A percentile compares a stretch with the other conserved stretches of the same genome.
Conservation (phyloP, 1,284 basidiomycete genomes). For the Cystobasidium pallidum region DNA sequence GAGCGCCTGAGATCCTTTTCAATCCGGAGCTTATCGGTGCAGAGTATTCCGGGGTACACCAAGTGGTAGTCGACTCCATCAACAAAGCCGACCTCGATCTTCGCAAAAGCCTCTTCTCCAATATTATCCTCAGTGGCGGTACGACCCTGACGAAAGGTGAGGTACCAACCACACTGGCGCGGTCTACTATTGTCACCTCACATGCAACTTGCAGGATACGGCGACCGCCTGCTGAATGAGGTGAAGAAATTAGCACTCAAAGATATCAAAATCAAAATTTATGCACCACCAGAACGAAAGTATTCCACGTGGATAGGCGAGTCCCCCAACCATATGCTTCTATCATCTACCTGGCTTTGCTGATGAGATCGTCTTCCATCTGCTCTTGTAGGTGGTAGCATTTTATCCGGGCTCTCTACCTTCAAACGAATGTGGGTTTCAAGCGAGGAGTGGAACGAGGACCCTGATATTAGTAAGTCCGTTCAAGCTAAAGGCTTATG, state of each 20-base stretch:
- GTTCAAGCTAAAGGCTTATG: neutral
- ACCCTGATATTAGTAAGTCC: slow-evolving; percentile 78
- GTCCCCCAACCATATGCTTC: slow-evolving; percentile 55
- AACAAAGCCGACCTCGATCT: slow-evolving; percentile 72
- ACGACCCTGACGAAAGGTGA: slow-evolving; percentile 89
- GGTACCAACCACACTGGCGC: neutral
- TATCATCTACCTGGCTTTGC: neutral
- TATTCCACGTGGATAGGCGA: slow-evolving; percentile 99
- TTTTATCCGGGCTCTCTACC: slow-evolving; percentile 89
- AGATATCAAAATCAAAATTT: slow-evolving; percentile 99
- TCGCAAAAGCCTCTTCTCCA: slow-evolving; percentile 91
- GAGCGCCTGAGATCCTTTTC: slow-evolving; percentile 96
- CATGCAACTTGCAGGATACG: slow-evolving; percentile 64
- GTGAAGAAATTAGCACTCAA: slow-evolving; percentile 95
- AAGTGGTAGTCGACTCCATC: slow-evolving; percentile 82
- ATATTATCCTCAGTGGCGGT: slow-evolving; percentile 94
- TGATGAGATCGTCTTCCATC: too few species aligned
- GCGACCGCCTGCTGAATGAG: slow-evolving; percentile 91
- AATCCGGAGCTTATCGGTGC: slow-evolving; percentile 95
- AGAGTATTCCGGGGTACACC: slow-evolving; percentile 96
- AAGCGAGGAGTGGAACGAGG: slow-evolving; percentile 98
- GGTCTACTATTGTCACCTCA: neutral
- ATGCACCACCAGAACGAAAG: slow-evolving; percentile 98
- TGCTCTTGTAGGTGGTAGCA: slow-evolving; percentile 61
- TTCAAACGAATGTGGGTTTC: slow-evolving; percentile 98